Percentiles rank a stretch among this genome's conserved stretches.
Conservation (phyloP, 1,284 basidiomycete genomes). For the Sanghuangporus sanghuang region DNA sequence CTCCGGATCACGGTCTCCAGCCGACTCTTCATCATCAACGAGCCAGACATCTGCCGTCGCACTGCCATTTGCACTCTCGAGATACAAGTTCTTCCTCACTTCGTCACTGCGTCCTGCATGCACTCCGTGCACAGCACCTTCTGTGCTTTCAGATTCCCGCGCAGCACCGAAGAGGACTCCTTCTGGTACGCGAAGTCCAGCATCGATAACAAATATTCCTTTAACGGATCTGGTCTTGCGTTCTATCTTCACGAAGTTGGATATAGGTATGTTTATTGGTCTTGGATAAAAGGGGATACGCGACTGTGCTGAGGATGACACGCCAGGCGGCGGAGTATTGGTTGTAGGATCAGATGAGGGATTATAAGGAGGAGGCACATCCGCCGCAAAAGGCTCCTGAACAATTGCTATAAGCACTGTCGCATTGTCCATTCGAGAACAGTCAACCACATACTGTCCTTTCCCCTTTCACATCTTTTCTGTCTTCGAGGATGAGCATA, state of each 20-base stretch:
- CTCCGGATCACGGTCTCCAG: neutral
- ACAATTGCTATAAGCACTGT: neutral
- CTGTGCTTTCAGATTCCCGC: neutral
- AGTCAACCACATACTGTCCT: neutral
- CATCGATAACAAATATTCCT: slow-evolving; percentile 15
- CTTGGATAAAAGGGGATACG: neutral
- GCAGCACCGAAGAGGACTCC: neutral
- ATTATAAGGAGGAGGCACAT: neutral
- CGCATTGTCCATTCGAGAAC: neutral
- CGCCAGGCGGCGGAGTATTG: neutral
- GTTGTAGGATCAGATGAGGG: too few relatives aligned
- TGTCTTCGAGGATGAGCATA: too few relatives aligned
- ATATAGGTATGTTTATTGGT: neutral
- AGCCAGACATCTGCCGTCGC: neutral
- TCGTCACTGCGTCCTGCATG: neutral
- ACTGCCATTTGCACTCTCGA: neutral
- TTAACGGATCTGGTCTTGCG: slow-evolving; percentile 4
- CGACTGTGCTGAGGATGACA: neutral
- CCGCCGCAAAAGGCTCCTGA: neutral
- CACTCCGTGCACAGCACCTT: neutral
- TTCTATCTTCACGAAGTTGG: slow-evolving; percentile 12
- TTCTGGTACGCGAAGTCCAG: slow-evolving; percentile 7
- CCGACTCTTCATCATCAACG: neutral
- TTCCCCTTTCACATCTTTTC: too few relatives aligned
- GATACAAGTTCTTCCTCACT: slow-evolving; percentile 2